Evolutionary conservation across 73 alveolate genomes (phyloP), one percentile per base, ranked within the genome.

Genomic region (Tetrahymena borealis): DNA sequence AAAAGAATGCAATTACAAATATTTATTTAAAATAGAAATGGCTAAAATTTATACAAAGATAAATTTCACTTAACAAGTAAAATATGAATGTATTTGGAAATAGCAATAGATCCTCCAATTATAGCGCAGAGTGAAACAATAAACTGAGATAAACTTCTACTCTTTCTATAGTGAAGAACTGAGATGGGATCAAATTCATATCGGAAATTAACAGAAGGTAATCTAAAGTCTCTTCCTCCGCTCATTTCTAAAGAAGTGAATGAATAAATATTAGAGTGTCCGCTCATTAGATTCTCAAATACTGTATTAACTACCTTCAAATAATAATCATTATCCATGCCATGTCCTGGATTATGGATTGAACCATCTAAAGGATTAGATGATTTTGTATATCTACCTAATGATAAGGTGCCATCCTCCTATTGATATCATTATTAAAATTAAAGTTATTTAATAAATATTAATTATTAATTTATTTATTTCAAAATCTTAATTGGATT

Each of bases 111-210:
- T 7, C 95, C 95, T 38, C 95, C 95, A 4, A 92, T 42, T n/a
- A 92, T 79, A 7, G 95, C 95, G 24, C 90, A 92, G 7, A 92
- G 36, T 15, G 90, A 39, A 16, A 92, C 90, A 5, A 92, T 16
- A 38, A 92, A 92, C 38, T 92, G 38, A 38, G 92, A n/a, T 43
- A 85, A 39, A 38, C 43, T 32, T 12, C 90, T 60, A 35, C 90
- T 78, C 38, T 78, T 92, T 33, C 92, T 78, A 33, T 16, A 18
- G 90, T 92, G 90, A 78, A 78, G 90, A 1, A 90, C 91, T 15
- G 91, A 32, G 40, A 93, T 85, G 31, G 95, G 95, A 85, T 93
- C 95, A 40, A 93, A 93, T 32, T 93, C 95, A 93, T 93, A 93
- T 93, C 91, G 78, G 39, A 93, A 93, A 78, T 39, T 78, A 18